Base-by-base conservation (phyloP, 208 protist species). In the Acanthamoeba sp. region DNA sequence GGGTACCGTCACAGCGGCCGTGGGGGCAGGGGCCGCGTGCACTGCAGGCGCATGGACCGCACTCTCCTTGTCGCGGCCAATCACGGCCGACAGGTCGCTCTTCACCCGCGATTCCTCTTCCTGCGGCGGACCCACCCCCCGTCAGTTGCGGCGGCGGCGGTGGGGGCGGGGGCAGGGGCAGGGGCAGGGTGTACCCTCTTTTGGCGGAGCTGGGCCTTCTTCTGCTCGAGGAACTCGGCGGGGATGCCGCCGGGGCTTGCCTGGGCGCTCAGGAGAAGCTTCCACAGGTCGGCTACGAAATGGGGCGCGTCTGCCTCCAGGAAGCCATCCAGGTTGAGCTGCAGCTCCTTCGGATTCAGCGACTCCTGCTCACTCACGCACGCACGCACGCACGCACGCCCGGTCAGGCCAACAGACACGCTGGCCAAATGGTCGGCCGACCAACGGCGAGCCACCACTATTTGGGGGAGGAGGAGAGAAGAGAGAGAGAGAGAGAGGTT, bases 211-310 rank as follows among this genome's bases (percentile, higher is more conserved):
- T 95, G 40, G 36, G 84, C 84, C 80, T 95, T 96, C 92, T 95
- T 95, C 50, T 93, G 18, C 48, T 96, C 94, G 48, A 96, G 38
- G 36, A 96, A 95, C 55, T 82, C 55, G 14, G 36, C 34, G 14
- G 95, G 93, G 34, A 96, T 91, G 45, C 95, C 95, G 12, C 14
- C 12, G 20, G 22, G 32, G 22, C 50, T 92, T 14, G 50, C 52
- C 55, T 95, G 93, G 1, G 96, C 95, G 16, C 91, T 95, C 10
- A 96, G 16, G 18, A 96, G 92, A 36, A 96, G 91, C 36, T 34
- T 73, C 84, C 84, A 90, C 52, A 90, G 84, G 18, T 90, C 84
- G 1, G 27, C 29, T 3, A 69, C 55, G 32, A 90, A 90, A 4
- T 48, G 29, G 22, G 52, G 34, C 16, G 84, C 3, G 29, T 90